Percentiles rank a stretch among this genome's conserved stretches.
These are phyloP conservation scores for Beauveria pseudobassiana DNA, from an alignment of 2,329 filamentous ascomycete genomes.

Conservation along the genomic window DNA sequence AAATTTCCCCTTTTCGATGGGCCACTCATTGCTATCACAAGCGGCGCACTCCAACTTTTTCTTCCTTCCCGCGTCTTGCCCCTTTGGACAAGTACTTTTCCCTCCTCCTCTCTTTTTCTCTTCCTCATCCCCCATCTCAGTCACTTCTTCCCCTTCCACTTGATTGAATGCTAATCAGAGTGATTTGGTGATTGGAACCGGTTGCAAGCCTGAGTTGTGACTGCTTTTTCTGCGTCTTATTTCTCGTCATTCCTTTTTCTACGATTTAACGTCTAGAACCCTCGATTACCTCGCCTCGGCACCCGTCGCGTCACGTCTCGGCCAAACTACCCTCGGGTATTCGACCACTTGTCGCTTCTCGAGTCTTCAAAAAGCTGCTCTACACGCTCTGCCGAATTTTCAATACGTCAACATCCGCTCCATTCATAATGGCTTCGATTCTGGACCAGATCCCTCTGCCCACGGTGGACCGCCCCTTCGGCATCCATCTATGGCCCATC, in stretches of 20 bases:
- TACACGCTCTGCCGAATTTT: conserved; percentile 12
- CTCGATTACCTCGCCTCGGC: neutral
- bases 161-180: neutral
- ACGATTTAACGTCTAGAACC: conserved; percentile 6
- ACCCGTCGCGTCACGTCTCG: conserved; percentile 4
- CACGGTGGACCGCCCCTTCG: conserved; percentile 86
- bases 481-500: conserved; percentile 85
- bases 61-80: conserved; percentile 12
- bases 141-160: neutral
- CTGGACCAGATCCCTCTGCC: conserved; percentile 58
- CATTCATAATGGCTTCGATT: conserved; percentile 34
- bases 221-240: conserved; percentile 10
- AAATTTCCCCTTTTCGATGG: conserved; percentile 31
- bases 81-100: conserved; percentile 4
- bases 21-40: conserved; percentile 4
- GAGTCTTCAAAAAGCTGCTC: neutral
- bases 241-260: conserved; percentile 30
- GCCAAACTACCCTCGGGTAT: neutral
- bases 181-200: conserved; percentile 1
- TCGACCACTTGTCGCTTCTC: neutral
- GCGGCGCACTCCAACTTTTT: neutral
- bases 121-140: conserved; percentile 19
- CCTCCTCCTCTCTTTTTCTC: conserved; percentile 17
- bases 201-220: neutral
- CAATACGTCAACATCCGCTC: neutral